A percentile compares a stretch with the other conserved stretches of the same genome.
phyloP scores from a whole-genome alignment of 2,329 filamentous ascomycete genomes.

The Pezicula neosporulosa region DNA sequence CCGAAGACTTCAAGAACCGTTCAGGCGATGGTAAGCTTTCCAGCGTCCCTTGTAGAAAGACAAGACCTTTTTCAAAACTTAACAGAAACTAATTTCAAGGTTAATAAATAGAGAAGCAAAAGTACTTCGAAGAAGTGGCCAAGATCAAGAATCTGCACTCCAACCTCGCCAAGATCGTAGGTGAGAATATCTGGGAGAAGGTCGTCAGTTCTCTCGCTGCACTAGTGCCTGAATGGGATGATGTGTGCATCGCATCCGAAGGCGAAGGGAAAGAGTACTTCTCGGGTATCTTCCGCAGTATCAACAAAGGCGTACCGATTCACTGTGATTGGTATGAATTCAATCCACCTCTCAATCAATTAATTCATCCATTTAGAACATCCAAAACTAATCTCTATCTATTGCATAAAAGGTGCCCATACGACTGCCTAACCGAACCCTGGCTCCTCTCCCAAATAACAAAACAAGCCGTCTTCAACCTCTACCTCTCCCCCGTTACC shows the following conservation, averaged over 20 bases:
- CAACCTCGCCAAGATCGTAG: background rate
- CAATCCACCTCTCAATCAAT: too few species aligned
- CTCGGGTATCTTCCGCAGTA: constrained; percentile 6
- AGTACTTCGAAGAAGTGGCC: constrained; percentile 3
- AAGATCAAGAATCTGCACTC: constrained; percentile 1
- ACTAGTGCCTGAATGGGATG: constrained; percentile 7
- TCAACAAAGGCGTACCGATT: constrained; percentile 3
- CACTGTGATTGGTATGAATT: constrained; percentile 3
- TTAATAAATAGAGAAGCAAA: too few species aligned
- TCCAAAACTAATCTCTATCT: too few species aligned
- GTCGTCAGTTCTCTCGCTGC: constrained; percentile 1
- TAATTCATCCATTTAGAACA: too few species aligned
- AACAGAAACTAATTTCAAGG: too few species aligned
- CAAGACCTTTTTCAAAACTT: background rate
- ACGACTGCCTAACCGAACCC: constrained; percentile 7
- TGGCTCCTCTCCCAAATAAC: constrained; percentile 7
- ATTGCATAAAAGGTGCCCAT: background rate
- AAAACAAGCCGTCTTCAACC: constrained; percentile 6
- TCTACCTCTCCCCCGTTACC: constrained; percentile 4
- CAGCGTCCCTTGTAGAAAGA: background rate
- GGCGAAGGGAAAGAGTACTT: constrained; percentile 3
- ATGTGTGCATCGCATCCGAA: constrained; percentile 5
- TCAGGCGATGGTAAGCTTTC: constrained; percentile 2
- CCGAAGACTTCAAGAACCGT: constrained; percentile 4
- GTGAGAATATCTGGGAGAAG: constrained; percentile 1